Evolutionary conservation across 2,329 filamentous ascomycete species (phyloP).

Genomic region (Triangularia verruculosa): DNA sequence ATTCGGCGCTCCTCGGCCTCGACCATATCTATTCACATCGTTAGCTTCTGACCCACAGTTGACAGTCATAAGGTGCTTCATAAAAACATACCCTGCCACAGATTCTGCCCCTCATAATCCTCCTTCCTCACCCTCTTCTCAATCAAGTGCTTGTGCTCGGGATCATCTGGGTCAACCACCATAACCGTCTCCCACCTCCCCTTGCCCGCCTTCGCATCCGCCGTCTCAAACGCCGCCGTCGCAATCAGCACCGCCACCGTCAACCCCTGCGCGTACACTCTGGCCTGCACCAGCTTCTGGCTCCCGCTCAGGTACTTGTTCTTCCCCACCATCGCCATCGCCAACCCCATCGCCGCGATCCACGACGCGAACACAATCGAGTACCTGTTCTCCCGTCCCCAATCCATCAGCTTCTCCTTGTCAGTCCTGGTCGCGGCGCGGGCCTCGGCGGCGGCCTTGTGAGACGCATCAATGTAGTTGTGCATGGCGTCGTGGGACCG

Average conservation of each 20-base stretch:
- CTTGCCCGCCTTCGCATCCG: slow-evolving; percentile 71
- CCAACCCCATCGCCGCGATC: slow-evolving; percentile 74
- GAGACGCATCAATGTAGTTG: slow-evolving; percentile 62
- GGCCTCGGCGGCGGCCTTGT: slow-evolving; percentile 51
- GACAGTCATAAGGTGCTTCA: too few relatives aligned
- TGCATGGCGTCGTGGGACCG: slow-evolving; percentile 63
- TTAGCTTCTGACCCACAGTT: neutral
- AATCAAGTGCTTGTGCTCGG: slow-evolving; percentile 76
- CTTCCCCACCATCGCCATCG: slow-evolving; percentile 72
- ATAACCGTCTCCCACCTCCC: slow-evolving; percentile 82
- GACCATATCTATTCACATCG: slow-evolving; percentile 64
- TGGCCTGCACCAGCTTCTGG: slow-evolving; percentile 91
- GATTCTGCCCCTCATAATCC: slow-evolving; percentile 81
- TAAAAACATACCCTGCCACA: slow-evolving; percentile 78
- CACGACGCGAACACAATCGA: slow-evolving; percentile 78
- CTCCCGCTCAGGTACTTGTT: slow-evolving; percentile 69
- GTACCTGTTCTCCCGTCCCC: slow-evolving; percentile 79
- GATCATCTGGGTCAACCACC: slow-evolving; percentile 77
- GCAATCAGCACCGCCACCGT: slow-evolving; percentile 81
- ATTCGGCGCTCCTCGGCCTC: slow-evolving; percentile 69
- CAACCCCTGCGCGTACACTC: slow-evolving; percentile 89
- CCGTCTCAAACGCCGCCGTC: slow-evolving; percentile 75
- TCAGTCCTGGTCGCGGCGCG: slow-evolving; percentile 50
- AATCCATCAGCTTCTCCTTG: slow-evolving; percentile 64
- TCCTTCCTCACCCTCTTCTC: slow-evolving; percentile 88